phyloP scores from a whole-genome alignment of 768 basidiomycete genomes.

The Floccularia luteovirens region DNA sequence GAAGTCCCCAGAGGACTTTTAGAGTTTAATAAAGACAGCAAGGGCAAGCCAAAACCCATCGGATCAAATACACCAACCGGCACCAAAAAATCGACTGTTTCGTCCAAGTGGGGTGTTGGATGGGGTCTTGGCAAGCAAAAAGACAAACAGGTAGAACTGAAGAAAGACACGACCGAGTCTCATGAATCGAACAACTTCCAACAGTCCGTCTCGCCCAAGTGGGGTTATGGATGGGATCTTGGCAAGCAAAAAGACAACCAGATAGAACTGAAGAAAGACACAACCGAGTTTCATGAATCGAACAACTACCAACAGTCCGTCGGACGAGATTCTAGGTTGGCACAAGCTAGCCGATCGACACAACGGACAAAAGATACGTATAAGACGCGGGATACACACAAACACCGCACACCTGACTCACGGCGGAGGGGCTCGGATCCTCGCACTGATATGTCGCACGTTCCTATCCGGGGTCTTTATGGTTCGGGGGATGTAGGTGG shows the following conservation, averaged over 20 bases:
- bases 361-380: no score
- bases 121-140: slow-evolving; percentile 58
- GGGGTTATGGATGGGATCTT: no score
- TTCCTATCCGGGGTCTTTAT: no score
- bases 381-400: slow-evolving; percentile 20
- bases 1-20: slow-evolving; percentile 27
- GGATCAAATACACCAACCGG: slow-evolving; percentile 51
- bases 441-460: no score
- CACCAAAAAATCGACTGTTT: slow-evolving; percentile 41
- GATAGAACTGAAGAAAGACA: no score
- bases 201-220: no score
- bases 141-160: slow-evolving; percentile 13
- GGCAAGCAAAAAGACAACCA: no score
- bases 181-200: no score
- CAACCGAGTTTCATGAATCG: slow-evolving; percentile 26
- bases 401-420: no score
- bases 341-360: slow-evolving; percentile 26
- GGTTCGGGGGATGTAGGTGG: no score
- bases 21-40: slow-evolving; percentile 23
- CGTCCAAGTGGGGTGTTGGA: slow-evolving; percentile 60
- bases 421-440: no score
- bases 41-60: slow-evolving; percentile 32
- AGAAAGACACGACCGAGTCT: slow-evolving; percentile 16
- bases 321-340: slow-evolving; percentile 18
- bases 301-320: slow-evolving; percentile 30